phyloP scores from a whole-genome alignment of 2,329 filamentous ascomycete genomes.

The Xylariaceae sp. region DNA sequence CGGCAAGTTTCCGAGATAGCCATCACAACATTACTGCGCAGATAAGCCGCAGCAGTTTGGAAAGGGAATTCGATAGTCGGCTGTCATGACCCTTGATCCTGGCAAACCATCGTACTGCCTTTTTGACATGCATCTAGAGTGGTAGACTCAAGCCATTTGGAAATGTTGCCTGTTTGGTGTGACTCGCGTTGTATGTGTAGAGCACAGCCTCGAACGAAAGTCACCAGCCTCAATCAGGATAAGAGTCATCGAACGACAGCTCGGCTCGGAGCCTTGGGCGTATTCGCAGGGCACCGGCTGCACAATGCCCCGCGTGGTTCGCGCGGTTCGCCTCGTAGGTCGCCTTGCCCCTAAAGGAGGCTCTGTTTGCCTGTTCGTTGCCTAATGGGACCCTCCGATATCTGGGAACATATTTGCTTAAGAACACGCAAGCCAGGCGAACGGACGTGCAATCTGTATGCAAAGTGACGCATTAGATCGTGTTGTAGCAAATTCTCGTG shows the following conservation, averaged over 20 bases:
- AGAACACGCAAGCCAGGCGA: not conserved
- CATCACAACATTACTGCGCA: not conserved
- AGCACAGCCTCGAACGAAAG: not conserved
- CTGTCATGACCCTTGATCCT: not conserved
- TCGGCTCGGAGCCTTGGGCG: not conserved
- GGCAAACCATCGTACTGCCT: not conserved
- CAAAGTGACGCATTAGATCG: not conserved
- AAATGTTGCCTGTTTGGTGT: too few species aligned
- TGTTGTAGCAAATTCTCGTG: not conserved
- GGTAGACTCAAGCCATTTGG: too few species aligned
- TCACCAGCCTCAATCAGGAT: not conserved
- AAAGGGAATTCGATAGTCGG: not conserved
- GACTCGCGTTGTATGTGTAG: not conserved
- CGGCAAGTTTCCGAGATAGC: slow-evolving; percentile 10
- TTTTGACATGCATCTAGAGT: too few species aligned
- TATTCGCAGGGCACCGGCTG: not conserved
- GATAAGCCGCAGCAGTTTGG: not conserved
- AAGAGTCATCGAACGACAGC: not conserved
- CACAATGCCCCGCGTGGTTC: not conserved
- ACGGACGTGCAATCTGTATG: not conserved
- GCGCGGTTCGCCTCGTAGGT: not conserved
- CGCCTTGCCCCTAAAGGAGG: not conserved
- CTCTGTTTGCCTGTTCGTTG: not conserved
- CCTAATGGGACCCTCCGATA: not conserved
- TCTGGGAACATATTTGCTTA: not conserved